These are phyloP conservation scores for Dalbergia cultrata DNA, from an alignment of 306 rosid species.

Conservation along the genomic window DNA sequence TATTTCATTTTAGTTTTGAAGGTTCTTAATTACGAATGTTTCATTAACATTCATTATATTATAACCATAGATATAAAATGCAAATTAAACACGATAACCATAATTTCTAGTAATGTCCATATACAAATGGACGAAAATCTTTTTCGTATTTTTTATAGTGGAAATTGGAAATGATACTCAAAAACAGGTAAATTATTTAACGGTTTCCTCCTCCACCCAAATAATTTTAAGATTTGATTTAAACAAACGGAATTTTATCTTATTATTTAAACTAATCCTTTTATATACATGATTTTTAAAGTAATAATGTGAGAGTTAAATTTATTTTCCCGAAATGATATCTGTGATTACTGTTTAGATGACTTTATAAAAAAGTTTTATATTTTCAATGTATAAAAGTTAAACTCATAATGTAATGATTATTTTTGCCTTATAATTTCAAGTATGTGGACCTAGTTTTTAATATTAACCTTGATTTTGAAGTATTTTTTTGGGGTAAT, in stretches of 20 bases:
- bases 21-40: slow-evolving; percentile 1
- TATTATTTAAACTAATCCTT: no score
- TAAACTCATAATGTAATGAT: neutral
- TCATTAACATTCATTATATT: neutral
- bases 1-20: neutral
- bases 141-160: no score
- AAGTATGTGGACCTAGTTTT: neutral
- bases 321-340: no score
- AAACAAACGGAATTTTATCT: no score
- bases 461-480: neutral
- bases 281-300: no score
- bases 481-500: neutral
- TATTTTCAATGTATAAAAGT: no score
- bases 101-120: slow-evolving; percentile 21
- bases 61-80: neutral
- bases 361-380: no score
- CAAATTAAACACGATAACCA: neutral
- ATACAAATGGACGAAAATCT: neutral
- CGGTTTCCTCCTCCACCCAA: no score
- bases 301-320: no score
- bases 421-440: neutral
- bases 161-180: neutral
- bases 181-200: no score
- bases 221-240: neutral
- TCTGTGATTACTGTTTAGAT: no score